phyloP scores from a whole-genome alignment of 2,329 filamentous ascomycete genomes.

The Colletotrichum sp. region DNA sequence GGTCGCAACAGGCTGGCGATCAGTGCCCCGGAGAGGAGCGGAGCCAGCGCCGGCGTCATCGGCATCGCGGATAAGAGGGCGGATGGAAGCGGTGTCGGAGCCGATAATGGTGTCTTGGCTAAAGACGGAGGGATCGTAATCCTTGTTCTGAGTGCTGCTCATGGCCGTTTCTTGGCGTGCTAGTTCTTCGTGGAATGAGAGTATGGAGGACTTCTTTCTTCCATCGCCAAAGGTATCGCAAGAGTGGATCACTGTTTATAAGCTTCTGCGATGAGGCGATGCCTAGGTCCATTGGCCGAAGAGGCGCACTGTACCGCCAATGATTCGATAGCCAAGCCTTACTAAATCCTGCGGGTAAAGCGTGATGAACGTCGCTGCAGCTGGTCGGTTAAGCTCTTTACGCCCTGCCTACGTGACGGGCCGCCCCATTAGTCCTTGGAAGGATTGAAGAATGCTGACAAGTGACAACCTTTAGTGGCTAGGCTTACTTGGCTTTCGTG shows the following conservation, averaged over 20 bases:
- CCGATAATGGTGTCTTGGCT: conserved; percentile 9
- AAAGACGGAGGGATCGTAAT: neutral
- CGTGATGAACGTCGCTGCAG: neutral
- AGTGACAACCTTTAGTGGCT: neutral
- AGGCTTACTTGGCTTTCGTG: neutral
- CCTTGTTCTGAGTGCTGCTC: neutral
- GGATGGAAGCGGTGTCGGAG: conserved; percentile 7
- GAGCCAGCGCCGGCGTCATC: neutral
- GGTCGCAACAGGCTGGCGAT: neutral
- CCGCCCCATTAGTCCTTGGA: neutral
- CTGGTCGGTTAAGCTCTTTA: neutral
- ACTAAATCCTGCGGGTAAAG: neutral
- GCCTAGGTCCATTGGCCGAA: neutral
- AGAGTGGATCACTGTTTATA: neutral
- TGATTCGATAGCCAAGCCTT: neutral
- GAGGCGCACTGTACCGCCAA: neutral
- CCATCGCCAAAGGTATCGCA: neutral
- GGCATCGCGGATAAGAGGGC: neutral
- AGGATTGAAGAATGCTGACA: neutral
- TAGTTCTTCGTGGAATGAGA: neutral
- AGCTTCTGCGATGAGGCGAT: neutral
- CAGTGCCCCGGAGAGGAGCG: neutral
- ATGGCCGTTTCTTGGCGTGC: neutral
- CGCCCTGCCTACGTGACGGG: neutral
- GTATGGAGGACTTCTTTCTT: neutral